Conservation (phyloP, 345 rosid genomes). For the Gossypium anomalum region DNA sequence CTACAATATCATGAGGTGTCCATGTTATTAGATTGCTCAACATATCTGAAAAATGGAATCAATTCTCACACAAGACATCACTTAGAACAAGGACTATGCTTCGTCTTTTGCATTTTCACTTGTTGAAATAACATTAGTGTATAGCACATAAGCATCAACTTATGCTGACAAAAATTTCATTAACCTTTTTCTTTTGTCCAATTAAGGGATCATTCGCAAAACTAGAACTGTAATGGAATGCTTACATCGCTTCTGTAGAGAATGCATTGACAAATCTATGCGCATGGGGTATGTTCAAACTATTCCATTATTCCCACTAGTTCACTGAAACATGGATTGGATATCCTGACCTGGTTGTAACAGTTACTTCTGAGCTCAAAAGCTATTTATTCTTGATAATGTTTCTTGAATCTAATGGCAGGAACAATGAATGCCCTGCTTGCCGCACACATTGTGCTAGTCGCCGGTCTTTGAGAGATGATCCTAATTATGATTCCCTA, state of each 20-base stretch:
- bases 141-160: background rate
- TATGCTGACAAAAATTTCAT: background rate
- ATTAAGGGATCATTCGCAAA: slow-evolving; percentile 68
- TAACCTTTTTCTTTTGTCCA: slow-evolving; percentile 9
- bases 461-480: slow-evolving; percentile 82
- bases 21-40: background rate
- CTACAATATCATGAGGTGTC: background rate
- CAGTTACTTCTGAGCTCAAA: background rate
- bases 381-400: background rate
- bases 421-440: slow-evolving; percentile 88
- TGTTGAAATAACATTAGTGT: background rate
- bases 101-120: background rate
- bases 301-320: slow-evolving; percentile 1
- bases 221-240: slow-evolving; percentile 91
- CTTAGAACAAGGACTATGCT: background rate
- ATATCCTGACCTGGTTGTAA: background rate
- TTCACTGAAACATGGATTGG: slow-evolving; percentile 1
- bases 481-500: slow-evolving; percentile 70
- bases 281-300: slow-evolving; percentile 54
- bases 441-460: slow-evolving; percentile 81
- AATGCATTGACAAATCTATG: slow-evolving; percentile 87
- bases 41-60: background rate
- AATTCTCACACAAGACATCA: background rate
- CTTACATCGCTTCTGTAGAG: slow-evolving; percentile 79
- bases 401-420: slow-evolving; percentile 29